Base-by-base conservation (phyloP, 805 yeast genomes). In the Saccharomyces mikatae region DNA sequence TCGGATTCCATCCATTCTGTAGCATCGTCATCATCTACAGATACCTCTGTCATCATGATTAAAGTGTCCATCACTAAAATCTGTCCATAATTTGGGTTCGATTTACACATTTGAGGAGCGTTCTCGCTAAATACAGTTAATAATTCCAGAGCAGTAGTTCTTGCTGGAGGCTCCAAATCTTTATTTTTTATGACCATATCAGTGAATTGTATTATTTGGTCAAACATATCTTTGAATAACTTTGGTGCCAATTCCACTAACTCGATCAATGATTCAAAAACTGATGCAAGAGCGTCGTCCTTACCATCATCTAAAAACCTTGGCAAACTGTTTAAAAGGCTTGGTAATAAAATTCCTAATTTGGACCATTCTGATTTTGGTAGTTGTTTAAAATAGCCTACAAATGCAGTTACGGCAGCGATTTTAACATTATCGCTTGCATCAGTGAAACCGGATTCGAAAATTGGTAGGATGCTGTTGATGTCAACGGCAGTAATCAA, bases 231-330 rank as follows among this genome's bases (percentile, higher is more conserved):
- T 66, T 80, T 82, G 76, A 94, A 94, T 82, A 94, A 81, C 67
- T 91, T 92, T 52, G 99, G 98, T 8, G 97, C 98, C 56, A 91
- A 74, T 58, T 86, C 92, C 9, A 91, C 97, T 56, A 94, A 78
- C 62, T 94, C 98, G 53, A 91, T 89, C 61, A 94, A 76, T 6
- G 90, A 80, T 70, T 90, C 96, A 60, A 94, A 79, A n/a, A 91
- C 96, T 5, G 89, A 79, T 1, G 96, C 85, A 59, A 94, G 79
- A 6, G 96, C 88, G 14, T 79, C 75, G 55, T 89, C 94, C 65
- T 89, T 87, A 48, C 92, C 91, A 64, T 78, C 82, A 58, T 81
- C 84, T 56, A 90, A 76, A 57, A 94, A 81, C 60, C 89, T 84
- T 51, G 97, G 97, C 63, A 94, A 78, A 48, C 96, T 87, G 69